Evolutionary conservation across 805 yeast genomes (phyloP).

Genomic region (Jamesozyma gamospora): DNA sequence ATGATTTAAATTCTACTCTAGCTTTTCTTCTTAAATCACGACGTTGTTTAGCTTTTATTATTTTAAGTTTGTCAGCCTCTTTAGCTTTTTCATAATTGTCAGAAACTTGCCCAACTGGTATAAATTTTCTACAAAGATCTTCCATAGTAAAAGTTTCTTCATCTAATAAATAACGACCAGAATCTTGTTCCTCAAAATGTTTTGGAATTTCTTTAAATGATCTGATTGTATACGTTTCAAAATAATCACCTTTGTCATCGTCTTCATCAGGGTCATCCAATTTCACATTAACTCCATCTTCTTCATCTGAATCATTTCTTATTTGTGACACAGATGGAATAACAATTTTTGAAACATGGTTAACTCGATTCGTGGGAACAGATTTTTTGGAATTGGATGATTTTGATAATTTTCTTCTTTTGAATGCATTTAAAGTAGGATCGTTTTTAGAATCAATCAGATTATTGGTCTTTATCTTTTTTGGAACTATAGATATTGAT

Average conservation of each 20-base stretch:
- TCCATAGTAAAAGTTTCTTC: slow-evolving; percentile 50
- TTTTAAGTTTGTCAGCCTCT: slow-evolving; percentile 37
- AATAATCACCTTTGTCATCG: slow-evolving; percentile 17
- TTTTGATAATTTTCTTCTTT: slow-evolving; percentile 22
- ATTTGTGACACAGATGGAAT: slow-evolving; percentile 11
- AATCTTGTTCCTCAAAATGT: slow-evolving; percentile 32
- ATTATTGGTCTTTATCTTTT: slow-evolving; percentile 14
- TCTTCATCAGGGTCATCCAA: slow-evolving; percentile 12
- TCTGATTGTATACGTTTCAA: slow-evolving; percentile 29
- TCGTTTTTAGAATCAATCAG: slow-evolving; percentile 16
- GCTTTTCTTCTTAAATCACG: slow-evolving; percentile 35
- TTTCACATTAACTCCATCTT: slow-evolving; percentile 7
- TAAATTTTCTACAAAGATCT: slow-evolving; percentile 56
- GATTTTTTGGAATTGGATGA: slow-evolving; percentile 18
- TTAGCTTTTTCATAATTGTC: slow-evolving; percentile 46
- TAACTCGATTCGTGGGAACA: slow-evolving; percentile 26
- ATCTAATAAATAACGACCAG: slow-evolving; percentile 39
- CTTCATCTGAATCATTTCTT: slow-evolving; percentile 3
- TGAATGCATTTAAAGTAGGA: slow-evolving; percentile 19
- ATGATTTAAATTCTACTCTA: slow-evolving; percentile 32
- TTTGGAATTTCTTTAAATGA: slow-evolving; percentile 30
- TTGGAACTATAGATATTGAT: slow-evolving; percentile 12
- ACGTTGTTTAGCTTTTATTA: slow-evolving; percentile 28
- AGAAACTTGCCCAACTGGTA: slow-evolving; percentile 59
- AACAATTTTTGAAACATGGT: slow-evolving; percentile 23